Conservation (phyloP, 805 yeast genomes). For the Kodamaea nitidulidarum region DNA sequence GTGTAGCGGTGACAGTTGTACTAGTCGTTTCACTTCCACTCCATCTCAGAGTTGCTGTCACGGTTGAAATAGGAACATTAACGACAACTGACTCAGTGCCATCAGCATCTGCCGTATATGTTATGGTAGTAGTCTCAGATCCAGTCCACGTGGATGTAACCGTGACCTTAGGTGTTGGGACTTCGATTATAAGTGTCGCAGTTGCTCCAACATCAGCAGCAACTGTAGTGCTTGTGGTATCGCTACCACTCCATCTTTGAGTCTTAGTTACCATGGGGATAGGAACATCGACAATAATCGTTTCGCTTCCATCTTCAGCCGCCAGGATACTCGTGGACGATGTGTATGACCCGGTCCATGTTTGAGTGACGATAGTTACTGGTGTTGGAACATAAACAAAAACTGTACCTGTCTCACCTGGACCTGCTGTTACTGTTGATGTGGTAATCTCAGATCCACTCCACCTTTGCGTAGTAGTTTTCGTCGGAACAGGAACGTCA, state of each 20-base stretch:
- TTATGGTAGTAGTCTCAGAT: neutral
- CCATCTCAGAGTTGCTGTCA: conserved; percentile 2
- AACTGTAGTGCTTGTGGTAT: neutral
- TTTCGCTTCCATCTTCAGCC: conserved; percentile 6
- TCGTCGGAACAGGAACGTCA: conserved; percentile 12
- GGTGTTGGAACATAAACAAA: conserved; percentile 11
- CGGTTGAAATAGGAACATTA: conserved; percentile 10
- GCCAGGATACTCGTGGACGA: conserved; percentile 13
- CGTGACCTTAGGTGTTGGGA: neutral
- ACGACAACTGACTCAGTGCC: neutral
- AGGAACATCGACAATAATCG: conserved; percentile 9
- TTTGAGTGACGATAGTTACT: conserved; percentile 5
- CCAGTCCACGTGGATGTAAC: neutral
- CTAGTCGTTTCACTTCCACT: conserved; percentile 19
- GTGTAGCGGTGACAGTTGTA: conserved; percentile 16
- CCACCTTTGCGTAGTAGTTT: conserved; percentile 5
- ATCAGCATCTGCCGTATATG: neutral
- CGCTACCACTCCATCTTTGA: neutral
- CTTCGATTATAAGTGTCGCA: neutral
- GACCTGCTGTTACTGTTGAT: conserved; percentile 8
- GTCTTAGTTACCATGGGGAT: neutral
- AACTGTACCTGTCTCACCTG: conserved; percentile 9
- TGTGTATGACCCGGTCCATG: conserved; percentile 9
- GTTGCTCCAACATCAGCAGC: neutral
- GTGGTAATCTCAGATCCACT: conserved; percentile 6